Percentiles rank a stretch among this genome's conserved stretches.
Evolutionary conservation across 2,329 filamentous ascomycete species (phyloP).

Genomic region (Monascus ruber): DNA sequence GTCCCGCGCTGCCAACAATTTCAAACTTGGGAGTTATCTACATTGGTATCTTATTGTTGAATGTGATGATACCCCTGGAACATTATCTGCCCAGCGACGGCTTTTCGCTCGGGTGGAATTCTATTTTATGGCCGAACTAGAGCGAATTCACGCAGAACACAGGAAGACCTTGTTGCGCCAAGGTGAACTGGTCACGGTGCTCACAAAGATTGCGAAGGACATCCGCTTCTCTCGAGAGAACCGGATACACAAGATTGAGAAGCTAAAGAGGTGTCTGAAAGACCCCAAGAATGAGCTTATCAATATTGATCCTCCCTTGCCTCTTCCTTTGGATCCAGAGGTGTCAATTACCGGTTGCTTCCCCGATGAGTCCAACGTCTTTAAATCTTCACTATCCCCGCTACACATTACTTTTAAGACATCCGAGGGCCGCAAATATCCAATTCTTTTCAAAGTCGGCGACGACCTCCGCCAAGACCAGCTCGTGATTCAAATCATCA

Average conservation of each 20-base stretch:
- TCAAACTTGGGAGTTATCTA: slow-evolving; percentile 85
- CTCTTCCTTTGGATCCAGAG: slow-evolving; percentile 77
- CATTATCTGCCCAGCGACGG: slow-evolving; percentile 62
- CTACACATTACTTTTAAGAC: slow-evolving; percentile 88
- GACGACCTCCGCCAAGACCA: slow-evolving; percentile 96
- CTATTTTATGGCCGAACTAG: slow-evolving; percentile 86
- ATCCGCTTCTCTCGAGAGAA: slow-evolving; percentile 71
- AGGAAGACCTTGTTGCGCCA: slow-evolving; percentile 71
- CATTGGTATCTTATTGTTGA: slow-evolving; percentile 99
- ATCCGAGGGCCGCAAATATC: slow-evolving; percentile 62
- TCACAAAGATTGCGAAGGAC: slow-evolving; percentile 81
- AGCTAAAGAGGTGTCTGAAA: slow-evolving; percentile 69
- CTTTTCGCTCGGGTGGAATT: slow-evolving; percentile 90
- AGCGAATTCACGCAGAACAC: slow-evolving; percentile 60
- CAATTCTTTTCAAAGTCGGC: slow-evolving; percentile 93
- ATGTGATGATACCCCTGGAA: slow-evolving; percentile 69
- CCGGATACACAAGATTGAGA: slow-evolving; percentile 68
- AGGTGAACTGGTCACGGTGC: slow-evolving; percentile 74
- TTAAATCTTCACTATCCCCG: slow-evolving; percentile 89
- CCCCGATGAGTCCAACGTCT: slow-evolving; percentile 77
- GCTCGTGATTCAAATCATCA: slow-evolving; percentile 94
- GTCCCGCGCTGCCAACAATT: slow-evolving; percentile 72
- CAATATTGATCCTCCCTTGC: slow-evolving; percentile 71
- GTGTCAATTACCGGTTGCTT: slow-evolving; percentile 68
- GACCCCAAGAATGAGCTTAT: slow-evolving; percentile 86